phyloP scores from a whole-genome alignment of 129 eudicot species.

The Artemisia tridentata region DNA sequence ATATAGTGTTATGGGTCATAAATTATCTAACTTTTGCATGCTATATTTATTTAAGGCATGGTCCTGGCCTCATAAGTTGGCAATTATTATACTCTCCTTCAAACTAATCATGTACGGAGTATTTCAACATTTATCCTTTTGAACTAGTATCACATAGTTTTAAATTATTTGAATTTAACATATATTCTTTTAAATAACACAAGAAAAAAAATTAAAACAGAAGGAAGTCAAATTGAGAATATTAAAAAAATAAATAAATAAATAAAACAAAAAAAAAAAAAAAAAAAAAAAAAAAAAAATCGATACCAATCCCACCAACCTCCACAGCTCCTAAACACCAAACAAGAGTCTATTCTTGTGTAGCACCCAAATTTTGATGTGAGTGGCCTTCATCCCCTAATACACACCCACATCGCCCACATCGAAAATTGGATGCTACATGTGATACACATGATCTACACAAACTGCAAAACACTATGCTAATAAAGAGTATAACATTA shows the following conservation, averaged over 20 bases:
- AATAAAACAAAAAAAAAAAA: too few species aligned
- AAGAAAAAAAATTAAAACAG: background rate
- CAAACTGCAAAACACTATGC: background rate
- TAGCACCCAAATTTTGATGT: too few species aligned
- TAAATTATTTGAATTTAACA: background rate
- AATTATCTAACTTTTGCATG: background rate
- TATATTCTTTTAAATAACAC: background rate
- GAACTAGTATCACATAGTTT: background rate
- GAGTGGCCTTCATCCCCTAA: background rate
- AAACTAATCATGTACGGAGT: background rate
- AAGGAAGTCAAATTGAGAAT: background rate
- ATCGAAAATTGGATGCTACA: background rate
- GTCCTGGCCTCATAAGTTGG: slow-evolving; percentile 18
- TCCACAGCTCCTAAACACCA: background rate
- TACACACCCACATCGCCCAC: background rate
- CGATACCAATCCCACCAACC: background rate
- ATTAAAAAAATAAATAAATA: too few species aligned
- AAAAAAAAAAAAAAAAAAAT: too few species aligned
- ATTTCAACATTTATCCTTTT: background rate
- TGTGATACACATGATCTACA: background rate
- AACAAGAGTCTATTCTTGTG: background rate
- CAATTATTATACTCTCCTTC: background rate
- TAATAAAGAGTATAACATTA: background rate
- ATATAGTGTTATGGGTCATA: background rate
- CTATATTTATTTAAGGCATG: background rate